phyloP scores from a whole-genome alignment of 2,329 filamentous ascomycete species.

The Sphaerulina musiva region DNA sequence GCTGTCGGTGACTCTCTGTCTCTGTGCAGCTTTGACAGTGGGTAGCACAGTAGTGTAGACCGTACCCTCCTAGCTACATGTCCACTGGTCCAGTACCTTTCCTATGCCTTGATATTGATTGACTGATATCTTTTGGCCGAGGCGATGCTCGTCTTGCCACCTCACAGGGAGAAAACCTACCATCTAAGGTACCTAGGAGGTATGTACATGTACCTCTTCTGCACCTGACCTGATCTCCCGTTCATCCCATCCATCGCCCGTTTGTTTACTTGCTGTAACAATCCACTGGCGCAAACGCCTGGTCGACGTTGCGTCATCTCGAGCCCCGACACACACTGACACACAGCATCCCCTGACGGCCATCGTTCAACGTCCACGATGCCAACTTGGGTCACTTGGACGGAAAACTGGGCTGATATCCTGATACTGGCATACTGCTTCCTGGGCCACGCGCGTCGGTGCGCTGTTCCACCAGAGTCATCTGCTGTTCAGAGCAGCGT shows the following conservation, averaged over 20 bases:
- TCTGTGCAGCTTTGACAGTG: background rate
- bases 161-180: too few species aligned
- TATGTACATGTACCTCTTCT: too few species aligned
- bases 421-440: background rate
- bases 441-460: background rate
- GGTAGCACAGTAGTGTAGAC: too few species aligned
- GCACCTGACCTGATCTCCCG: background rate
- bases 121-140: too few species aligned
- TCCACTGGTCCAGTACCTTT: too few species aligned
- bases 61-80: too few species aligned
- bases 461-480: background rate
- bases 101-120: too few species aligned
- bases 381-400: background rate
- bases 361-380: background rate
- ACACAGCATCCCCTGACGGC: slow-evolving; percentile 1
- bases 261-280: slow-evolving; percentile 3
- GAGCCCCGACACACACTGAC: background rate
- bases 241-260: slow-evolving; percentile 3
- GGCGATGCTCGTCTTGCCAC: too few species aligned
- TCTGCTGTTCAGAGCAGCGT: background rate
- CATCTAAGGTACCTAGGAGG: too few species aligned
- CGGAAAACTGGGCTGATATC: background rate
- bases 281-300: slow-evolving; percentile 3
- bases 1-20: background rate
- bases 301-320: slow-evolving; percentile 1